Percentiles rank a stretch among this genome's conserved stretches.
Evolutionary conservation across 2,329 filamentous ascomycete species (phyloP).

Genomic region (Hypoxylon sp.): DNA sequence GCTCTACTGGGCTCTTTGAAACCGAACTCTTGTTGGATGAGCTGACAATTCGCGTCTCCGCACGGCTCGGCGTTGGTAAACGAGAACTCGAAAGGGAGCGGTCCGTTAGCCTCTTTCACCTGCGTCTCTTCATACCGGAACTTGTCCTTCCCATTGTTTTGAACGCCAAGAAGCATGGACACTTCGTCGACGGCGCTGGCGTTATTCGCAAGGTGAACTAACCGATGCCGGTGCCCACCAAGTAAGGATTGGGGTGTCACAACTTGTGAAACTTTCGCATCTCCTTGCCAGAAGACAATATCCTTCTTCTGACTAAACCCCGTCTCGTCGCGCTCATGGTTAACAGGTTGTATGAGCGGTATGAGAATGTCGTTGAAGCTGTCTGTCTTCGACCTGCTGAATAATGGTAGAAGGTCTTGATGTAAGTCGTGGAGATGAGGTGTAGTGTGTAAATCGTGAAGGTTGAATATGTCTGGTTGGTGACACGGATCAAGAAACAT

Average conservation of each 20-base stretch:
- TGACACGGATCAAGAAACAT: slow-evolving; percentile 77
- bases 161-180: slow-evolving; percentile 69
- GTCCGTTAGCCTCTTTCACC: slow-evolving; percentile 66
- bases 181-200: slow-evolving; percentile 65
- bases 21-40: slow-evolving; percentile 68
- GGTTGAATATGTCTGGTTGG: slow-evolving; percentile 80
- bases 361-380: slow-evolving; percentile 84
- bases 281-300: slow-evolving; percentile 81
- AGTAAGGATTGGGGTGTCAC: slow-evolving; percentile 69
- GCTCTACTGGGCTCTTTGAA: slow-evolving; percentile 68
- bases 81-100: slow-evolving; percentile 69
- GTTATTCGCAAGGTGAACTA: slow-evolving; percentile 77
- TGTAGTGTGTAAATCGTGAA: slow-evolving; percentile 81
- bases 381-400: slow-evolving; percentile 79
- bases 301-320: slow-evolving; percentile 74
- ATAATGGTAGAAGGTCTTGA: slow-evolving; percentile 78
- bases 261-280: slow-evolving; percentile 68
- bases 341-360: slow-evolving; percentile 68
- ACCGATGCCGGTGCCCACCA: slow-evolving; percentile 77
- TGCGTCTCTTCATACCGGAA: slow-evolving; percentile 71
- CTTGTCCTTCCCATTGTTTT: slow-evolving; percentile 55
- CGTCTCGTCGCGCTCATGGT: slow-evolving; percentile 62
- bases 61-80: slow-evolving; percentile 72
- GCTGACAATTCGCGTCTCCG: slow-evolving; percentile 63
- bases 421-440: slow-evolving; percentile 74